Percentiles rank a stretch among this genome's conserved stretches.
Conservation (phyloP, 139 green algal genomes). For the Picochlorum sp. region DNA sequence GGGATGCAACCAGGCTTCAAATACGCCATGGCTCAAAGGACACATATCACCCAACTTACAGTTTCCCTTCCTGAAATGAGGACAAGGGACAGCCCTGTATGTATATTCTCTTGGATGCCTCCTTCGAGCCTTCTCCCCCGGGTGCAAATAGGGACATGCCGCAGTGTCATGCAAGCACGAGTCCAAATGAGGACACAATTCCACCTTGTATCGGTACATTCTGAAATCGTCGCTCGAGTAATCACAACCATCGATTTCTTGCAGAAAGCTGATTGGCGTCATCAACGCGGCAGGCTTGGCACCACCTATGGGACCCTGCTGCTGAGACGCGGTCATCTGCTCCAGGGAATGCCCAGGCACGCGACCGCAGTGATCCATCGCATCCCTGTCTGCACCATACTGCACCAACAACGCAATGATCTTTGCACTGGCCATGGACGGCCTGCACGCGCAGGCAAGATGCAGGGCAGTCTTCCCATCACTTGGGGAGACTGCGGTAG, state of each 20-base stretch:
- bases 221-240: conserved; percentile 1
- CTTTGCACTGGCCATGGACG: background rate
- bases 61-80: conserved; percentile 77
- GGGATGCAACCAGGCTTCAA: conserved; percentile 96
- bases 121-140: conserved; percentile 69
- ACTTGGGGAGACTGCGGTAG: background rate
- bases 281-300: background rate
- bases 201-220: conserved; percentile 6
- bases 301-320: background rate
- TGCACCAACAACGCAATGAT: background rate
- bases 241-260: conserved; percentile 2
- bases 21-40: conserved; percentile 89
- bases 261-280: background rate
- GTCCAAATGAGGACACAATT: background rate
- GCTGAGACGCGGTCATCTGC: background rate
- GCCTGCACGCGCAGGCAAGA: background rate
- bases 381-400: background rate
- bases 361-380: background rate
- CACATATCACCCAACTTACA: conserved; percentile 80
- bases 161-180: background rate
- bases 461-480: background rate
- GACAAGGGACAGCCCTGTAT: conserved; percentile 75
- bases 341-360: background rate
- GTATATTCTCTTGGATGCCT: conserved; percentile 54
- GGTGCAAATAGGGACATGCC: background rate